These are phyloP conservation scores for Aegilops speltoides DNA, from an alignment of 176 grass and related monocot species.

Conservation along the genomic window DNA sequence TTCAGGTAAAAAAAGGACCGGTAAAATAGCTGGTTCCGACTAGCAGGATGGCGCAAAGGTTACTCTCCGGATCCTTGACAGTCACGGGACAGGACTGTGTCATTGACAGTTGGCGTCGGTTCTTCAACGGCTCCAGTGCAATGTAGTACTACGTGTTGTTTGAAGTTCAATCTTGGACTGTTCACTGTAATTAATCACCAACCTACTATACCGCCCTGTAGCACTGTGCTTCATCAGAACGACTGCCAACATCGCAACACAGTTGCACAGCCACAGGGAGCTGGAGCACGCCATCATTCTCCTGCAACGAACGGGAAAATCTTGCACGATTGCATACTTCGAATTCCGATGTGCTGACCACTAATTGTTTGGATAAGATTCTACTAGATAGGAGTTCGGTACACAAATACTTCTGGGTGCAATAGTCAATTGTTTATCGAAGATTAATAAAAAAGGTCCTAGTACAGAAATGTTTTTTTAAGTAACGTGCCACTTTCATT, in stretches of 20 bases:
- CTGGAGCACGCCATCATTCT: background rate
- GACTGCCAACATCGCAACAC: background rate
- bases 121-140: background rate
- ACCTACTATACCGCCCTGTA: too few relatives aligned
- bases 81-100: background rate
- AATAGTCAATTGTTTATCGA: too few relatives aligned
- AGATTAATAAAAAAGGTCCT: too few relatives aligned
- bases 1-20: background rate
- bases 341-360: background rate
- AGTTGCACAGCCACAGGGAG: background rate
- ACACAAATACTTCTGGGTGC: too few relatives aligned
- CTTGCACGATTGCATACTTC: background rate
- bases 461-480: too few relatives aligned
- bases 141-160: background rate
- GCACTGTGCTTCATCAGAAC: background rate
- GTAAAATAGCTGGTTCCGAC: background rate
- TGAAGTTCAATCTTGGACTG: background rate
- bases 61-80: background rate
- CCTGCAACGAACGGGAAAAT: background rate
- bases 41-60: background rate
- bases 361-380: background rate
- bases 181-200: background rate
- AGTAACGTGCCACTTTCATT: too few relatives aligned
- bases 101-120: background rate
- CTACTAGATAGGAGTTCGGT: too few relatives aligned